Conservation (phyloP, 306 rosid species). For the Corylus avellana region DNA sequence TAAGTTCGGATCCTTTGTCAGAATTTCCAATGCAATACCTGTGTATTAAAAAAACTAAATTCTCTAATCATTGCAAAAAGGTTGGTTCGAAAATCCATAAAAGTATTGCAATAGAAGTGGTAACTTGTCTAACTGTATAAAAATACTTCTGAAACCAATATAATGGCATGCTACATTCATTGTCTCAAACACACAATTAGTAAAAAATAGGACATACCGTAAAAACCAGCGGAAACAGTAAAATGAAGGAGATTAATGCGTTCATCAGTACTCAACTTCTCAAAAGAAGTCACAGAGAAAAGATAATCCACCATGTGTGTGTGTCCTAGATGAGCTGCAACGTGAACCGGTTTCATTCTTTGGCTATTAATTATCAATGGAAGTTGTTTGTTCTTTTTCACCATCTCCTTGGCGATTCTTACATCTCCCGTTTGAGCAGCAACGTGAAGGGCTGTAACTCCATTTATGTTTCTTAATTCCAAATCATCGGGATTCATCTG, state of each 20-base stretch:
- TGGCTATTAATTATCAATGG: background rate
- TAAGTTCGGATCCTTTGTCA: background rate
- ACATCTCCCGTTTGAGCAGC: background rate
- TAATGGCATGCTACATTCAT: background rate
- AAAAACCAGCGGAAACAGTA: background rate
- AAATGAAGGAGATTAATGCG: background rate
- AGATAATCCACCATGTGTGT: background rate
- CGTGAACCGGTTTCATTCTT: background rate
- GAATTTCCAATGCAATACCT: conserved; percentile 20
- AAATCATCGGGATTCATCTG: background rate
- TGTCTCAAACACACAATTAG: background rate
- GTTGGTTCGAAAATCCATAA: background rate
- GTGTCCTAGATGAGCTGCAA: background rate
- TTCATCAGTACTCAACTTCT: background rate
- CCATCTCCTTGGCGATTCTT: background rate
- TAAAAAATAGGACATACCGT: background rate
- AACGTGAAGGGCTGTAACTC: background rate
- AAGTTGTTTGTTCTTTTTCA: background rate
- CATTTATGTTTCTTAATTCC: background rate
- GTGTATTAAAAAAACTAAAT: background rate
- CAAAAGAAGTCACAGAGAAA: background rate
- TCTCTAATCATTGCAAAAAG: too few species aligned
- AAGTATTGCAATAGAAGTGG: background rate
- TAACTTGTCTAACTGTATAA: too few species aligned
- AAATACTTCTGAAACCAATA: too few species aligned